Evolutionary conservation across 1,284 basidiomycete species (phyloP), one percentile per base, ranked within the genome.

Genomic region (Irpex lacteus): DNA sequence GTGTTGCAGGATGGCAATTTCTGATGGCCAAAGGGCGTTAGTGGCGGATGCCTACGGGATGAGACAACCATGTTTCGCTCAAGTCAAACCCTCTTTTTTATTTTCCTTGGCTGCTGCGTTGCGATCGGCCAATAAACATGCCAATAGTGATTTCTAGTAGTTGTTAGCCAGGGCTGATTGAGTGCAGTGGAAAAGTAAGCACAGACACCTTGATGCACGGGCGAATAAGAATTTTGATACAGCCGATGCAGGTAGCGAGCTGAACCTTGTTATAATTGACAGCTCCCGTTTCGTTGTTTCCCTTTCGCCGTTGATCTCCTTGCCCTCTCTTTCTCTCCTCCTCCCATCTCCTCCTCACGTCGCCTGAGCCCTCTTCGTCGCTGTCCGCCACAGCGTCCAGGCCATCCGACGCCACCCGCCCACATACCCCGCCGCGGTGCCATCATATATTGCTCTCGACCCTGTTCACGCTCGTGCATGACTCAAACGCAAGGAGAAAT

Each of bases 261-360:
- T 47, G 58, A 68, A 69, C 62, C 59, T 59, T 67, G 64, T 36
- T 64, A 64, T 69, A 67, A 67, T 67, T 66, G 66, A 63, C 66
- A 19, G 60, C 67, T 61, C 60, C 65, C 64, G 60, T 49, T 62
- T 63, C 40, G 50, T 60, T 56, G 60, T 32, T 61, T 64, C 60
- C 40, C 52, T 64, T 64, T 64, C 63, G 49, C 50, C 55, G 40
- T 60, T 62, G 61, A 63, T 63, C 65, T 63, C 55, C 60, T 47
- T 19, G 57, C 56, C 19, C 18, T 18, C 15, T 52, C 50, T 52
- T 63, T 66, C 21, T 40, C 32, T 62, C 34, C 62, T 59, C 65
- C 66, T 32, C 49, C 57, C 34, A 49, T 63, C 63, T 37, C 53
- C 6, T 32, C 61, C 37, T 47, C 36, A 21, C 49, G 40, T 44